These are phyloP conservation scores for Globisporangium viniferum DNA, from an alignment of 352 stramenopile genomes.

Conservation along the genomic window DNA sequence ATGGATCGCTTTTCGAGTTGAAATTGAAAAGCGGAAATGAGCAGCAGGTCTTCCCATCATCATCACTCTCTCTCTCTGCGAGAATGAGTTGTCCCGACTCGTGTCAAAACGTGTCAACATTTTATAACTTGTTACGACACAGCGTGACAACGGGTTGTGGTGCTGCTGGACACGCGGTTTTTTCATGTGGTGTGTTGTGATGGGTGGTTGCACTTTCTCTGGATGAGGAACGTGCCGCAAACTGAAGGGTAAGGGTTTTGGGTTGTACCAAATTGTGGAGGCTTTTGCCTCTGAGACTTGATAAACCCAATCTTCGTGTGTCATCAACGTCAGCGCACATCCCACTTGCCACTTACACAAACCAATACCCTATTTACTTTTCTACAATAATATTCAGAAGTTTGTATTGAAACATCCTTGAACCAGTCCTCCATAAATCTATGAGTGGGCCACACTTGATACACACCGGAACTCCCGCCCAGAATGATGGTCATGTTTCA, in stretches of 20 bases:
- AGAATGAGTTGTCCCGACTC: neutral
- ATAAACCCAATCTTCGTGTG: conserved; percentile 1
- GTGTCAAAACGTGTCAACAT: neutral
- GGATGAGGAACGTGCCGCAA: conserved; percentile 12
- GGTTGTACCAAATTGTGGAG: neutral
- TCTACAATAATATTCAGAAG: too few species aligned
- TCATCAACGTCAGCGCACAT: conserved; percentile 1
- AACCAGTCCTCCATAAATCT: neutral
- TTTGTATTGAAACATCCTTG: neutral
- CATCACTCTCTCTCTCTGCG: neutral
- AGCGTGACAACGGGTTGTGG: neutral
- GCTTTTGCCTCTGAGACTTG: neutral
- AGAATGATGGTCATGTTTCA: conserved; percentile 12
- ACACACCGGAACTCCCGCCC: neutral
- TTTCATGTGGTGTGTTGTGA: neutral
- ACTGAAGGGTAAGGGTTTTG: conserved; percentile 2
- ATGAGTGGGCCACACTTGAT: neutral
- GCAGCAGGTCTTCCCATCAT: neutral
- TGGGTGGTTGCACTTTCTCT: conserved; percentile 4
- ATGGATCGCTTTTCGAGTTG: neutral
- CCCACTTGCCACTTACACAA: neutral
- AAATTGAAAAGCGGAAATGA: neutral
- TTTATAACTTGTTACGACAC: neutral
- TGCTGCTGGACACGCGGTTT: neutral
- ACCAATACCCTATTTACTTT: neutral